Evolutionary conservation across 352 stramenopile species (phyloP), one percentile per base, ranked within the genome.

Genomic region (Globisporangium cederbergense): DNA sequence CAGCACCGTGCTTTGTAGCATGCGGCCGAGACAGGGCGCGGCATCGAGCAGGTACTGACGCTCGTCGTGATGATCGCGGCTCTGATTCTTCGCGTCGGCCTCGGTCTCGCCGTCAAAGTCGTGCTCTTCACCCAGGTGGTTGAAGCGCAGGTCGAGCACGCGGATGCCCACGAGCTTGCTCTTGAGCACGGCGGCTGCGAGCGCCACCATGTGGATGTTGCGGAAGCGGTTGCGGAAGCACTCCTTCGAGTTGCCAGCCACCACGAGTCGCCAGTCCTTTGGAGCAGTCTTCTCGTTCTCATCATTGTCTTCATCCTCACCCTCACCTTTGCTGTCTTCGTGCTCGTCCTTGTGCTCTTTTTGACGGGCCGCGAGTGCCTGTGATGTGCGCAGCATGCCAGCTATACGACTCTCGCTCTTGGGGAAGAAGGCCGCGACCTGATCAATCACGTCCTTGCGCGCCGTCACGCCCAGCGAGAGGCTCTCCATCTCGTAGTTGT

Each of bases 401-500:
- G 67, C 70, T 38, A 72, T 66, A 2, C 62, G 62, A 56, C 52
- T 73, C 43, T 78, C 72, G 5, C 58, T 59, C 13, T 68, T 65
- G 3, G 75, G 67, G 67, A 87, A 86, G 60, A 86, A 81, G 9
- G 76, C 56, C 32, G 61, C 56, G 64, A 90, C 71, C 52, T 81
- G 71, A 32, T 71, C 68, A 7, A 78, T 72, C 58, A 90, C 73
- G 49, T 90, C 81, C 47, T 75, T 77, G 20, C 81, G 70, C 13
- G 81, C 79, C 32, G 76, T 90, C 64, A 89, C 80, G 47, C 81
- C 81, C 32, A 89, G 68, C 64, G 82, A 71, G 40, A 90, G 64
- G 32, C 81, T 90, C 73, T 90, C 81, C 81, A 90, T 90, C 75
- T 90, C 81, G 63, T 90, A 90, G 58, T 71, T 63, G 65, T 90